Percentiles rank a stretch among this genome's conserved stretches.
phyloP scores from a whole-genome alignment of 768 basidiomycete genomes.

The Daedaleopsis sinensis region DNA sequence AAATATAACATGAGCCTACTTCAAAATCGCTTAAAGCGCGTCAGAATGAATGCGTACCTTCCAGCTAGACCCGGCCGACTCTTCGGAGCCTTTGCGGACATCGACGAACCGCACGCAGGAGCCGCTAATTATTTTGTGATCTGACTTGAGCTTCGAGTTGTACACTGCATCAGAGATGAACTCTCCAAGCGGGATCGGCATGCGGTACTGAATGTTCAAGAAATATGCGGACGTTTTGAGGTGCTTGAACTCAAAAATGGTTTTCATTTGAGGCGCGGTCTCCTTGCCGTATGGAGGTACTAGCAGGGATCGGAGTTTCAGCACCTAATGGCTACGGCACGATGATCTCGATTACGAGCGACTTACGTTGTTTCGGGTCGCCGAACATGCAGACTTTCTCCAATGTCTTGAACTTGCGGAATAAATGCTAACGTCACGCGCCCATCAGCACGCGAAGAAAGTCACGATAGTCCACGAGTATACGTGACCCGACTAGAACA shows the following conservation, averaged over 20 bases:
- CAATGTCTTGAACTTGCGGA: slow-evolving; percentile 42
- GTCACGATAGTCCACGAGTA: not conserved
- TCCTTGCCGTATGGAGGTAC: slow-evolving; percentile 57
- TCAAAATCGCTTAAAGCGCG: not conserved
- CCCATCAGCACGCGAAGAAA: not conserved
- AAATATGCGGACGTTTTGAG: slow-evolving; percentile 38
- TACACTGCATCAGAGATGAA: slow-evolving; percentile 55
- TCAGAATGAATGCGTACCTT: slow-evolving; percentile 33
- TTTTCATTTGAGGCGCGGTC: slow-evolving; percentile 39
- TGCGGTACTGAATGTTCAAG: slow-evolving; percentile 44
- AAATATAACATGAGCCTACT: not conserved
- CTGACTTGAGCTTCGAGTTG: slow-evolving; percentile 39
- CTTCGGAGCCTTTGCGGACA: slow-evolving; percentile 41
- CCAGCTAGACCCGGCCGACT: slow-evolving; percentile 44
- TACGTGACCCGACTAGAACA: slow-evolving; percentile 1
- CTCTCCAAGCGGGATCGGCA: slow-evolving; percentile 50
- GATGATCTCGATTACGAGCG: not conserved
- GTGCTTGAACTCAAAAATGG: slow-evolving; percentile 51
- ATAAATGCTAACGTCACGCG: slow-evolving; percentile 40
- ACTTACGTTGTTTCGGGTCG: slow-evolving; percentile 53
- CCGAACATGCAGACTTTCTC: slow-evolving; percentile 53
- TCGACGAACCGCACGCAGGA: slow-evolving; percentile 50
- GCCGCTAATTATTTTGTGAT: slow-evolving; percentile 36
- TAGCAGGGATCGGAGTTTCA: slow-evolving; percentile 24
- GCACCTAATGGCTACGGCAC: too few relatives aligned